Percentiles rank a stretch among this genome's conserved stretches.
These are phyloP conservation scores for Delitschia confertaspora DNA, from an alignment of 495 filamentous ascomycete species.

Conservation along the genomic window DNA sequence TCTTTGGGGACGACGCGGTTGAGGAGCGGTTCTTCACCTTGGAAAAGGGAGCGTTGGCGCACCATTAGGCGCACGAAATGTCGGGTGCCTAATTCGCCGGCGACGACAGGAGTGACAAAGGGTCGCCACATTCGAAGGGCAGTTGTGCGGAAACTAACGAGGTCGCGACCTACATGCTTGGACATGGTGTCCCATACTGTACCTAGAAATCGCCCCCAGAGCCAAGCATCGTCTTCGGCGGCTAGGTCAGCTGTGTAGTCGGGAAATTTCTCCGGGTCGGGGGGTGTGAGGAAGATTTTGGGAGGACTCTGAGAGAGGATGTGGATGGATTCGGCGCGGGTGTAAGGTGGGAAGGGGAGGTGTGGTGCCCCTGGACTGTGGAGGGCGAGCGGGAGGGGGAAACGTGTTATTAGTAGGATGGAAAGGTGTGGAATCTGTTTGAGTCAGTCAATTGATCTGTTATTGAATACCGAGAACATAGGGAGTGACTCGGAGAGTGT, in stretches of 20 bases:
- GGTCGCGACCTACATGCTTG: constrained; percentile 54
- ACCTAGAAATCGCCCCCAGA: constrained; percentile 72
- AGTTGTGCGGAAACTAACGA: constrained; percentile 51
- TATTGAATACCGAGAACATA: neutral
- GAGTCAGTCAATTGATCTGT: too few species aligned
- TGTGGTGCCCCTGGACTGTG: constrained; percentile 65
- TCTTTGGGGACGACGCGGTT: constrained; percentile 55
- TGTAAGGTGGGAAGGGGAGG: constrained; percentile 79
- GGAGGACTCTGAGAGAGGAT: constrained; percentile 53
- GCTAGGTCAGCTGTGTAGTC: constrained; percentile 48
- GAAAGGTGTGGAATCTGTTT: constrained; percentile 78
- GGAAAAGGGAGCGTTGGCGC: constrained; percentile 62
- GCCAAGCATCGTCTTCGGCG: constrained; percentile 37
- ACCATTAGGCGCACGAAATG: constrained; percentile 79
- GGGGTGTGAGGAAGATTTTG: constrained; percentile 38
- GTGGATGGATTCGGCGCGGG: constrained; percentile 61
- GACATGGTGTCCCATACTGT: constrained; percentile 65
- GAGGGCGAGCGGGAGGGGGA: constrained; percentile 61
- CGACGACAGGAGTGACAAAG: constrained; percentile 58
- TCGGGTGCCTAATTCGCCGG: constrained; percentile 56
- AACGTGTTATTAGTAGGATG: constrained; percentile 67
- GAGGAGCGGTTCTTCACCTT: constrained; percentile 62
- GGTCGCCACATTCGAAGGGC: constrained; percentile 56
- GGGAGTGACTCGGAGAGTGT: neutral
- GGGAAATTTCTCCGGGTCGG: constrained; percentile 27